Conservation (phyloP, 176 grass and related monocot genomes). For the Cymbopogon citratus region DNA sequence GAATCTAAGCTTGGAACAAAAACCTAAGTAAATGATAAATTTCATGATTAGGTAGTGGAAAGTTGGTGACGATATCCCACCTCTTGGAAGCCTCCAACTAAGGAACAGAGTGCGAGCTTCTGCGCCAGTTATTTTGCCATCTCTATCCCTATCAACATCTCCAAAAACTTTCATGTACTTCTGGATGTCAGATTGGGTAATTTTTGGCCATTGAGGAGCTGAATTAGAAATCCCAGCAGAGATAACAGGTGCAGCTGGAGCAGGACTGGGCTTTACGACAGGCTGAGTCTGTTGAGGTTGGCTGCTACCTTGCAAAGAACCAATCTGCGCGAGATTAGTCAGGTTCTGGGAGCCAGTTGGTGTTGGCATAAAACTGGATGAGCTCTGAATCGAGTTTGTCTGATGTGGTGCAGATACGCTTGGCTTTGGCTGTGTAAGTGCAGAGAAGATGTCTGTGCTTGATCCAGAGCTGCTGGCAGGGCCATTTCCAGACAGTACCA, state of each 20-base stretch:
- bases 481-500: constrained; percentile 72
- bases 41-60: constrained; percentile 17
- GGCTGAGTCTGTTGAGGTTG: constrained; percentile 63
- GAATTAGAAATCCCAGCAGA: constrained; percentile 46
- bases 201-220: constrained; percentile 85
- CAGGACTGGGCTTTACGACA: constrained; percentile 29
- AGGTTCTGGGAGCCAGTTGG: constrained; percentile 53
- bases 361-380: constrained; percentile 39
- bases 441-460: constrained; percentile 65
- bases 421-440: constrained; percentile 52
- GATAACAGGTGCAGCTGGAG: constrained; percentile 26
- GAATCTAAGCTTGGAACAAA: not conserved
- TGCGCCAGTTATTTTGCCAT: constrained; percentile 92
- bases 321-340: constrained; percentile 50
- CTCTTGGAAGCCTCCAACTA: constrained; percentile 99
- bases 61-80: constrained; percentile 35
- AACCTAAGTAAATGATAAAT: constrained; percentile 11
- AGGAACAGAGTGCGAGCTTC: constrained; percentile 93
- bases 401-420: constrained; percentile 26
- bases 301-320: constrained; percentile 49
- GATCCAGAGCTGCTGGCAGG: constrained; percentile 49
- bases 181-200: constrained; percentile 84
- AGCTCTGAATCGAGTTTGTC: constrained; percentile 21
- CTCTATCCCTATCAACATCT: constrained; percentile 88
- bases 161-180: constrained; percentile 96